Percentiles rank a stretch among this genome's conserved stretches.
Conservation (phyloP, 2,329 filamentous ascomycete genomes). For the Pezicula radicicola region DNA sequence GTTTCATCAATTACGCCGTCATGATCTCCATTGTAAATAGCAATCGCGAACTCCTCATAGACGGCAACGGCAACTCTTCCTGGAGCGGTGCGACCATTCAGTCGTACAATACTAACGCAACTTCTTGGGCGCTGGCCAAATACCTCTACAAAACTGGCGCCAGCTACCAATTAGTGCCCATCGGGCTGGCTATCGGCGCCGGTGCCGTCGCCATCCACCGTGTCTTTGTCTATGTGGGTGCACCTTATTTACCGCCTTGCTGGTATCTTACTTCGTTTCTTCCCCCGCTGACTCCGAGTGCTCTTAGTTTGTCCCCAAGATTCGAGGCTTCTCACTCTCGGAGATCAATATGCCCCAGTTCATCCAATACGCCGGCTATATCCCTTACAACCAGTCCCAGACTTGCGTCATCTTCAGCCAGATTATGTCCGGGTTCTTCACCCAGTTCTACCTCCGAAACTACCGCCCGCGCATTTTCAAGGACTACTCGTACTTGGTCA, state of each 20-base stretch:
- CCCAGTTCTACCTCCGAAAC: conserved; percentile 37
- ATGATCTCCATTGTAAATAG: conserved; percentile 41
- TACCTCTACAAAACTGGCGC: conserved; percentile 47
- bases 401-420: conserved; percentile 51
- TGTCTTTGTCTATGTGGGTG: conserved; percentile 36
- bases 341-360: conserved; percentile 52
- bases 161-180: conserved; percentile 44
- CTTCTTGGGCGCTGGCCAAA: conserved; percentile 45
- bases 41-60: conserved; percentile 37
- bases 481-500: conserved; percentile 38
- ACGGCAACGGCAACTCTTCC: conserved; percentile 39
- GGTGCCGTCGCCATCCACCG: conserved; percentile 42
- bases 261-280: not conserved
- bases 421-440: conserved; percentile 38
- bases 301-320: conserved; percentile 42
- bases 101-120: conserved; percentile 40
- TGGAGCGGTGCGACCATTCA: conserved; percentile 48
- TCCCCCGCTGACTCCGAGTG: not conserved
- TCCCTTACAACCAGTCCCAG: conserved; percentile 52
- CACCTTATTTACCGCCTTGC: not conserved
- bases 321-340: conserved; percentile 35
- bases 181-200: conserved; percentile 47
- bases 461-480: conserved; percentile 34
- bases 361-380: conserved; percentile 50
- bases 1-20: conserved; percentile 43